These are phyloP conservation scores for Trametes pubescens DNA, from an alignment of 1,284 basidiomycete species.

Conservation along the genomic window DNA sequence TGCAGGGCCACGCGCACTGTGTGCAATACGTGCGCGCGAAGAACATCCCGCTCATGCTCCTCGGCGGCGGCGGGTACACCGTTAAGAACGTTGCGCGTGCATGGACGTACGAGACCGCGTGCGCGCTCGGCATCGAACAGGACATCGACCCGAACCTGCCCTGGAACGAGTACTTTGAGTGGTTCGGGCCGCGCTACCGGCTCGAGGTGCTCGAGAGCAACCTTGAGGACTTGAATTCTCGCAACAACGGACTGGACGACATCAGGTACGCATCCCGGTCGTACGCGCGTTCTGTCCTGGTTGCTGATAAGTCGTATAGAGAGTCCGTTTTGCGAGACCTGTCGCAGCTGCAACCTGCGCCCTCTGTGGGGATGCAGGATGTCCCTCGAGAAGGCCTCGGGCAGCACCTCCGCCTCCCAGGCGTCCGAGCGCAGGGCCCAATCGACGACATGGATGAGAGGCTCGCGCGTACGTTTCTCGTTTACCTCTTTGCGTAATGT, in stretches of 20 bases:
- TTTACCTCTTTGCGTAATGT: neutral
- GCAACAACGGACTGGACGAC: constrained; percentile 82
- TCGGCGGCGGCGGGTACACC: constrained; percentile 98
- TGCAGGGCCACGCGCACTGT: constrained; percentile 94
- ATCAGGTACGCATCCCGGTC: constrained; percentile 67
- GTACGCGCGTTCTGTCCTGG: neutral
- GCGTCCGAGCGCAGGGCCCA: constrained; percentile 52
- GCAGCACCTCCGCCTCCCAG: constrained; percentile 65
- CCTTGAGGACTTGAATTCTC: constrained; percentile 93
- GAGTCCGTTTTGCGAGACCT: constrained; percentile 76
- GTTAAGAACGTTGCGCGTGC: constrained; percentile 94
- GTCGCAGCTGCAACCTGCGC: constrained; percentile 80
- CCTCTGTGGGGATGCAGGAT: constrained; percentile 89
- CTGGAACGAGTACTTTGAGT: constrained; percentile 97
- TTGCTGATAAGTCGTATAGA: neutral
- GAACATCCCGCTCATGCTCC: constrained; percentile 88
- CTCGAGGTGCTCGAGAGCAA: constrained; percentile 92
- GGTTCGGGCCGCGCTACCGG: constrained; percentile 96
- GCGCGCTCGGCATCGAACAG: constrained; percentile 86
- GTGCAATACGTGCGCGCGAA: constrained; percentile 88
- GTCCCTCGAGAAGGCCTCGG: constrained; percentile 76
- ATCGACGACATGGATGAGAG: constrained; percentile 70
- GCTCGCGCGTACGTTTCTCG: constrained; percentile 66
- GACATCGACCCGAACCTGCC: constrained; percentile 86
- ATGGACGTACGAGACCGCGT: constrained; percentile 98